Conservation (phyloP, 2,329 filamentous ascomycete genomes). For the Aschersonia sp. region DNA sequence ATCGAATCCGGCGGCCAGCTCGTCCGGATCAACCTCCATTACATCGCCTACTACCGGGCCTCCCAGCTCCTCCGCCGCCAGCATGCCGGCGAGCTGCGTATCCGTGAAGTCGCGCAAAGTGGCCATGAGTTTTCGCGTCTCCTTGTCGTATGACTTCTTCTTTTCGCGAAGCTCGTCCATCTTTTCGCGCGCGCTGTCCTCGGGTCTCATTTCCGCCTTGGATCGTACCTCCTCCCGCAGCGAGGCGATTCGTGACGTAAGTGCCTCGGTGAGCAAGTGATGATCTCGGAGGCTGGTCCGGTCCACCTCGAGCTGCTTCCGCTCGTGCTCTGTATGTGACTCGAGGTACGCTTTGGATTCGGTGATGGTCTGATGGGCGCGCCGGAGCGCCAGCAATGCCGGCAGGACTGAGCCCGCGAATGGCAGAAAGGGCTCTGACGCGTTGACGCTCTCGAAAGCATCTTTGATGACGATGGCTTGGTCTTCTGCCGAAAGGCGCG, state of each 20-base stretch:
- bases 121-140: constrained; percentile 46
- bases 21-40: constrained; percentile 47
- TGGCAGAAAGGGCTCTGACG: constrained; percentile 51
- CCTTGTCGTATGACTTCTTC: constrained; percentile 43
- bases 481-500: constrained; percentile 13
- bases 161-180: constrained; percentile 45
- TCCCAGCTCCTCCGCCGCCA: constrained; percentile 72
- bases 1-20: constrained; percentile 44
- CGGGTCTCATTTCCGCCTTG: constrained; percentile 41
- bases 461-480: constrained; percentile 35
- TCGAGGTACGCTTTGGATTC: constrained; percentile 48
- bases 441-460: constrained; percentile 50
- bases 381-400: constrained; percentile 55
- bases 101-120: constrained; percentile 59
- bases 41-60: constrained; percentile 69
- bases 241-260: constrained; percentile 41
- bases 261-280: constrained; percentile 34
- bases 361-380: constrained; percentile 46
- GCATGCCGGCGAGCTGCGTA: constrained; percentile 53
- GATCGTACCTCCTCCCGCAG: constrained; percentile 43
- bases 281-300: constrained; percentile 38
- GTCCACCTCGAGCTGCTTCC: constrained; percentile 35
- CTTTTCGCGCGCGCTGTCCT: constrained; percentile 47
- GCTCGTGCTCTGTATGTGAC: constrained; percentile 28
- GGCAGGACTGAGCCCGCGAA: constrained; percentile 53